A percentile compares a stretch with the other conserved stretches of the same genome.
Conservation (phyloP, 805 yeast genomes). For the Yamadazyma nakazawae region DNA sequence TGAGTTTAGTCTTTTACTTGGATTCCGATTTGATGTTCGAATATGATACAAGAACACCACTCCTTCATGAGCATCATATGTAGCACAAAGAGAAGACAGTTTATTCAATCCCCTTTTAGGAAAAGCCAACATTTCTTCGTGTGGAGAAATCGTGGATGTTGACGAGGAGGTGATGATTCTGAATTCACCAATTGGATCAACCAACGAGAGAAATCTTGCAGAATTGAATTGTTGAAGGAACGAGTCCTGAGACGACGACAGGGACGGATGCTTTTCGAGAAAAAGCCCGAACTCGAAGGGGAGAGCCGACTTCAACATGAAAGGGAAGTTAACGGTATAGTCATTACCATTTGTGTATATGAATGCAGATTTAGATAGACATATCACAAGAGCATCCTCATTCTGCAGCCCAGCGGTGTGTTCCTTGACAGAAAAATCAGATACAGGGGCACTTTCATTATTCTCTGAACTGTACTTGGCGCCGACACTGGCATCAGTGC, state of each 20-base stretch:
- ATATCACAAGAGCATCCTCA: conserved; percentile 47
- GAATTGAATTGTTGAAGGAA: conserved; percentile 23
- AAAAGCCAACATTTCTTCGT: conserved; percentile 55
- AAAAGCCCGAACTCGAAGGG: conserved; percentile 68
- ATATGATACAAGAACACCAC: conserved; percentile 54
- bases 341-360: conserved; percentile 64
- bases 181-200: conserved; percentile 72
- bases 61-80: conserved; percentile 47
- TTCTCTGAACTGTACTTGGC: neutral
- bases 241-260: conserved; percentile 3
- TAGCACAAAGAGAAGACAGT: conserved; percentile 47
- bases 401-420: neutral
- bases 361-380: conserved; percentile 57
- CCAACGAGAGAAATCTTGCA: conserved; percentile 57
- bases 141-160: conserved; percentile 56
- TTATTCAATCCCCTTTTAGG: conserved; percentile 41
- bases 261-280: conserved; percentile 45
- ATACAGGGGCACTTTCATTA: too few relatives aligned
- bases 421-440: neutral
- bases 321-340: conserved; percentile 66
- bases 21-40: conserved; percentile 30
- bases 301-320: conserved; percentile 56
- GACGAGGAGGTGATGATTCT: conserved; percentile 71
- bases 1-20: conserved; percentile 13
- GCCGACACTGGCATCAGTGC: conserved; percentile 2